phyloP scores from a whole-genome alignment of 2,329 filamentous ascomycete genomes.

The Blastomyces emzantsi region DNA sequence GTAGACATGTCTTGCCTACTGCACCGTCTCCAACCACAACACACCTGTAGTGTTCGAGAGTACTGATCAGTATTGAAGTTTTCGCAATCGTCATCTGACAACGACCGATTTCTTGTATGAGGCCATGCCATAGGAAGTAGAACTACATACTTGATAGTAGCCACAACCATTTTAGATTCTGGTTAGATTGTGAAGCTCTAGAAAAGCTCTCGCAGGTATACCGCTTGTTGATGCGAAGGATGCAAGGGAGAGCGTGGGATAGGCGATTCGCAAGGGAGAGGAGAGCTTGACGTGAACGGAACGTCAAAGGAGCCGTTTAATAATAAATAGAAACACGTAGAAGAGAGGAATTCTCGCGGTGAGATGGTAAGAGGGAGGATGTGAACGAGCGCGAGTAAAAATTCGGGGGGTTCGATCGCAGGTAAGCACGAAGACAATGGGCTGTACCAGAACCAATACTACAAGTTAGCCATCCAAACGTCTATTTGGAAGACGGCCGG shows the following conservation, averaged over 20 bases:
- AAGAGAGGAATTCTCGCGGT: neutral
- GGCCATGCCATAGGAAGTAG: neutral
- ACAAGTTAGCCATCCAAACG: slow-evolving; percentile 3
- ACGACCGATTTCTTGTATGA: neutral
- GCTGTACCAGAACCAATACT: neutral
- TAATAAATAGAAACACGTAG: neutral
- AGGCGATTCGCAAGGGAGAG: slow-evolving; percentile 9
- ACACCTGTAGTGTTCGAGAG: slow-evolving; percentile 53
- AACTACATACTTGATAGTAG: slow-evolving; percentile 52
- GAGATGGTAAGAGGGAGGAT: slow-evolving; percentile 4
- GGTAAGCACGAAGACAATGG: neutral
- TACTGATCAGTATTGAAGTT: neutral
- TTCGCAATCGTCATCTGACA: slow-evolving; percentile 17
- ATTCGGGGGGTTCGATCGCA: neutral
- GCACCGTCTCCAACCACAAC: slow-evolving; percentile 99
- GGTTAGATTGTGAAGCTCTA: neutral
- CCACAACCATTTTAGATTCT: slow-evolving; percentile 47
- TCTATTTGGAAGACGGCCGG: neutral
- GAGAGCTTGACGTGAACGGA: neutral
- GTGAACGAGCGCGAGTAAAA: neutral
- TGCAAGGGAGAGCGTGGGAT: slow-evolving; percentile 1
- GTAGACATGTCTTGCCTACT: slow-evolving; percentile 96
- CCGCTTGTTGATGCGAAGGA: slow-evolving; percentile 8
- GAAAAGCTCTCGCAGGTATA: slow-evolving; percentile 1
- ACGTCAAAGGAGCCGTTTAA: neutral